Evolutionary conservation across 2,329 filamentous ascomycete genomes (phyloP).

Genomic region (Penicillium sp.): DNA sequence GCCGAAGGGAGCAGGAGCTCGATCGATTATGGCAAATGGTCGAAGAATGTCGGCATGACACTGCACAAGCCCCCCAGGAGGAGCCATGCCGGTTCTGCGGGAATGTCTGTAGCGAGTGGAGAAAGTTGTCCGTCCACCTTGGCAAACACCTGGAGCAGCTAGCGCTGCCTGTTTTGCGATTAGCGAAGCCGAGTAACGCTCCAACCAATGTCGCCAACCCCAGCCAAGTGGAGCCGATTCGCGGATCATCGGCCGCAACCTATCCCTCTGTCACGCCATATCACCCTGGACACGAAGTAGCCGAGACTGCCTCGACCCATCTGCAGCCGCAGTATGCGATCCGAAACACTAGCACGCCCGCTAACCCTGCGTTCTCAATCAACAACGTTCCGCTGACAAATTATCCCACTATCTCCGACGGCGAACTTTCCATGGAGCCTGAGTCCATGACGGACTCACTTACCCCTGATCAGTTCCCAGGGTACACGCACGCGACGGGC

Average conservation of each 20-base stretch:
- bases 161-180: conserved; percentile 64
- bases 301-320: neutral
- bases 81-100: conserved; percentile 84
- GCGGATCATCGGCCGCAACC: neutral
- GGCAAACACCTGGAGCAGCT: conserved; percentile 92
- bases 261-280: conserved; percentile 1
- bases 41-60: conserved; percentile 66
- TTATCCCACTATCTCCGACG: conserved; percentile 21
- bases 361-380: conserved; percentile 6
- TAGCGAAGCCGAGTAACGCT: conserved; percentile 39
- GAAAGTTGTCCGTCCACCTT: conserved; percentile 85
- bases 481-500: conserved; percentile 9
- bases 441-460: conserved; percentile 19
- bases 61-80: conserved; percentile 54
- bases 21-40: conserved; percentile 69
- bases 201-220: conserved; percentile 8
- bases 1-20: conserved; percentile 30
- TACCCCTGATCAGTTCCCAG: conserved; percentile 12
- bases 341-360: conserved; percentile 7
- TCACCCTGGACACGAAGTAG: neutral
- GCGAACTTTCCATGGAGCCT: conserved; percentile 23
- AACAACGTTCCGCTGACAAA: conserved; percentile 9
- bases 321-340: conserved; percentile 12
- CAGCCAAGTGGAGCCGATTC: neutral
- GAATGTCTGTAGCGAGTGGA: conserved; percentile 72